These are phyloP conservation scores for Centrapalus pauciflorus DNA, from an alignment of 129 eudicot species.

Conservation along the genomic window DNA sequence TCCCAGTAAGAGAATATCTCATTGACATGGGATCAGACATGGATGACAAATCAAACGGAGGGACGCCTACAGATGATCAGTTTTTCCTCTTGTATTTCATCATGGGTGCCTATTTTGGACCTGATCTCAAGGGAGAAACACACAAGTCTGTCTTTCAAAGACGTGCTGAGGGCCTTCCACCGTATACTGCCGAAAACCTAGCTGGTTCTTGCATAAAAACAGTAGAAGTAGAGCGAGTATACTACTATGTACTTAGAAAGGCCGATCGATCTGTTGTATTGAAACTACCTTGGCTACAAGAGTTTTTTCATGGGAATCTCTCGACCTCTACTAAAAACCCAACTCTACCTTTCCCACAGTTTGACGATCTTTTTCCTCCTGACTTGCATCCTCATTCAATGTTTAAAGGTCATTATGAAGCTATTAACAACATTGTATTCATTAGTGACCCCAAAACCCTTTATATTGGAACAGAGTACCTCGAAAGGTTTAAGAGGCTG, in stretches of 20 bases:
- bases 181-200: slow-evolving; percentile 44
- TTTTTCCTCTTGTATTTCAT: slow-evolving; percentile 65
- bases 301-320: slow-evolving; percentile 55
- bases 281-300: slow-evolving; percentile 40
- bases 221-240: slow-evolving; percentile 50
- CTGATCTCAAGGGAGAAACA: slow-evolving; percentile 48
- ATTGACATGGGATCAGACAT: slow-evolving; percentile 37
- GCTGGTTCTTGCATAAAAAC: slow-evolving; percentile 53
- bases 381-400: slow-evolving; percentile 49
- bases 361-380: slow-evolving; percentile 69
- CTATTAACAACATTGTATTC: slow-evolving; percentile 48
- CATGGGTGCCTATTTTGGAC: slow-evolving; percentile 82
- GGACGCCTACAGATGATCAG: slow-evolving; percentile 53
- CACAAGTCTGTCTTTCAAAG: slow-evolving; percentile 66
- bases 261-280: slow-evolving; percentile 52
- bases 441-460: slow-evolving; percentile 47
- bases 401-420: slow-evolving; percentile 32
- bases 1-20: slow-evolving; percentile 31
- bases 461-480: slow-evolving; percentile 38
- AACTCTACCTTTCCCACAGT: slow-evolving; percentile 40
- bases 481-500: slow-evolving; percentile 67
- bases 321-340: slow-evolving; percentile 27
- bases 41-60: slow-evolving; percentile 28
- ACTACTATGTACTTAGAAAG: slow-evolving; percentile 56
- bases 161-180: slow-evolving; percentile 50